Base-by-base conservation (phyloP, 257 asterid species). In the Orobanche coerulescens region DNA sequence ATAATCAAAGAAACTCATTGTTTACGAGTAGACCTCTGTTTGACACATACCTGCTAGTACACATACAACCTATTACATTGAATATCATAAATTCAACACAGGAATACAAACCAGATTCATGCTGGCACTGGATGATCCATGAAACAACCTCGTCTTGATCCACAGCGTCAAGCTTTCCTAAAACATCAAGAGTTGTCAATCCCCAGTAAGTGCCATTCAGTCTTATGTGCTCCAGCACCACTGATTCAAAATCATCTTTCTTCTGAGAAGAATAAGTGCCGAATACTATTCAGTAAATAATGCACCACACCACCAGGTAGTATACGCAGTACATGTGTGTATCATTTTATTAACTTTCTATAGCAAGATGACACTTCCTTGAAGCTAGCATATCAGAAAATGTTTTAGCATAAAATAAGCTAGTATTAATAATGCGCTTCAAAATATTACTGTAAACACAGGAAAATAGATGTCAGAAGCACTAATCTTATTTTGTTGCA, bases 141-240 rank as follows among this genome's bases (percentile, higher is more conserved):
- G 94, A 69, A 71, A 84, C 67, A 73, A 88, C 84, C 65, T 93
- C 92, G 43, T 84, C 83, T 80, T 78, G 81, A 67, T 93, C 95
- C 33, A 86, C 97, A 0, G 71, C 74, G 62, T 74, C 68, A 62
- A 93, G 88, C 86, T 82, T 86, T 53, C 94, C 95, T 51, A 80
- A 65, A 19, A 92, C 69, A 77, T 88, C 96, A 67, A 92, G 94
- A 54, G 98, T 75, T 19, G 95, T 78, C 80, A 92, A 83, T 62
- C 96, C 98, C 98, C 98, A 92, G 59, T 92, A 92, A 34, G 95
- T 95, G 23, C 98, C 98, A 68, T 84, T 88, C 36, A 92, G 15
- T 31, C 98, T 71, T 36, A 92, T 70, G 82, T 92, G 98, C 76
- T 92, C 95, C 95, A 84, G 88, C 57, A 82, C 84, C 77, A 84